phyloP scores from a whole-genome alignment of 495 filamentous ascomycete species.

The Penicillium steckii region DNA sequence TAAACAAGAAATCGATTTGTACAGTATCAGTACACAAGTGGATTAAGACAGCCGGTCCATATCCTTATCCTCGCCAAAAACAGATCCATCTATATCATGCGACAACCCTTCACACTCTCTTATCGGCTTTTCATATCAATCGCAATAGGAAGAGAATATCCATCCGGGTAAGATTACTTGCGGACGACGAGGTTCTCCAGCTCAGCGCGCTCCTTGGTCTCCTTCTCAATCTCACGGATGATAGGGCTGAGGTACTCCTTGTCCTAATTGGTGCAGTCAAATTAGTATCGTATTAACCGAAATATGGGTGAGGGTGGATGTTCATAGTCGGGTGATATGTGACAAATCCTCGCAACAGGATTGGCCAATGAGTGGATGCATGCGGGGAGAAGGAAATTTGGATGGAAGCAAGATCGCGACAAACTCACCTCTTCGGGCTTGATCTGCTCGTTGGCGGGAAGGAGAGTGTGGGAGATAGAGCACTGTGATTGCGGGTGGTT shows the following conservation, averaged over 20 bases:
- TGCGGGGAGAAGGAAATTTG: constrained; percentile 22
- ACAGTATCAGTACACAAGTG: constrained; percentile 50
- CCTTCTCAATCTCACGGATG: constrained; percentile 80
- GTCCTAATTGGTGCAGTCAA: constrained; percentile 53
- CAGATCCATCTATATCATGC: constrained; percentile 30
- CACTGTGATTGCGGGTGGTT: constrained; percentile 47
- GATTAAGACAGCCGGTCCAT: constrained; percentile 21
- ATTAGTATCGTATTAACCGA: constrained; percentile 17
- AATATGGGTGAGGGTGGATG: not conserved
- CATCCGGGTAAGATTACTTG: constrained; percentile 30
- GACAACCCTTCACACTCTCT: constrained; percentile 20
- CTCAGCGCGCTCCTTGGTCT: constrained; percentile 75
- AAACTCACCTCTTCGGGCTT: constrained; percentile 66
- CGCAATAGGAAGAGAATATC: constrained; percentile 11
- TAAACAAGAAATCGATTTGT: constrained; percentile 48
- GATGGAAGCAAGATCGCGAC: not conserved
- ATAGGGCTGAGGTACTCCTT: constrained; percentile 74
- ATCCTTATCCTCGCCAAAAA: constrained; percentile 24
- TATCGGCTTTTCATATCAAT: constrained; percentile 20
- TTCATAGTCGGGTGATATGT: constrained; percentile 20
- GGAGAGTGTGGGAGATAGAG: constrained; percentile 80
- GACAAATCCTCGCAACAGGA: constrained; percentile 46
- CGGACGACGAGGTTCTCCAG: constrained; percentile 78
- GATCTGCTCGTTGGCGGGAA: constrained; percentile 80
- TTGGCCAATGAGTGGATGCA: constrained; percentile 37